Evolutionary conservation across 2,329 filamentous ascomycete species (phyloP).

Genomic region (Trichoderma atrobrunneum): DNA sequence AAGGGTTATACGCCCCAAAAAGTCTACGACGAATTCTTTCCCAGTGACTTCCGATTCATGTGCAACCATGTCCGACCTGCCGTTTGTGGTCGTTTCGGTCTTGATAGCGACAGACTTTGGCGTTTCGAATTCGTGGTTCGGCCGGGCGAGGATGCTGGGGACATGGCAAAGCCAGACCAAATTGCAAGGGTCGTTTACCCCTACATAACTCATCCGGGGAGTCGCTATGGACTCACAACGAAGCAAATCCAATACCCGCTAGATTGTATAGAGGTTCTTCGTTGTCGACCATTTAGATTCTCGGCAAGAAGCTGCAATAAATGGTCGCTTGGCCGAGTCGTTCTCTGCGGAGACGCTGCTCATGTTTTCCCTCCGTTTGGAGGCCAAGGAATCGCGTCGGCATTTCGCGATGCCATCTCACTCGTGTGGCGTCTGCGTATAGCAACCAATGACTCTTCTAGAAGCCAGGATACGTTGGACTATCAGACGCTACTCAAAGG

Average conservation of each 20-base stretch:
- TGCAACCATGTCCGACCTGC: slow-evolving; percentile 42
- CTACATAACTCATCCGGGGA: slow-evolving; percentile 29
- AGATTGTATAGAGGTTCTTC: slow-evolving; percentile 46
- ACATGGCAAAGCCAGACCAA: slow-evolving; percentile 26
- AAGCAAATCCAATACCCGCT: slow-evolving; percentile 7
- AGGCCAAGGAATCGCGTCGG: slow-evolving; percentile 37
- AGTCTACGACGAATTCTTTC: slow-evolving; percentile 49
- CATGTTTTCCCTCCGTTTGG: slow-evolving; percentile 50
- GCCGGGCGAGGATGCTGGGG: slow-evolving; percentile 6
- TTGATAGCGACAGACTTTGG: slow-evolving; percentile 40
- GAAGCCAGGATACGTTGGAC: background rate
- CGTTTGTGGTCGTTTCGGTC: slow-evolving; percentile 46
- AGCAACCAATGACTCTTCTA: background rate
- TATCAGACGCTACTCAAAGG: slow-evolving; percentile 12
- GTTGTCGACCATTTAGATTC: slow-evolving; percentile 43
- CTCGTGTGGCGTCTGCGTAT: slow-evolving; percentile 34
- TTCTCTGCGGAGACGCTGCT: slow-evolving; percentile 49
- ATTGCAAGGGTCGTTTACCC: slow-evolving; percentile 22
- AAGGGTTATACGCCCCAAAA: slow-evolving; percentile 44
- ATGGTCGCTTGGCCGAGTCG: slow-evolving; percentile 41
- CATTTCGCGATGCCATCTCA: slow-evolving; percentile 35
- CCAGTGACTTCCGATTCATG: slow-evolving; percentile 43
- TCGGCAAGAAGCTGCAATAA: slow-evolving; percentile 44
- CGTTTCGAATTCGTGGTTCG: slow-evolving; percentile 36
- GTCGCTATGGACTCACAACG: slow-evolving; percentile 18